A percentile compares a stretch with the other conserved stretches of the same genome.
phyloP scores from a whole-genome alignment of 176 grass and related monocot species.

The Chrysopogon serrulatus region DNA sequence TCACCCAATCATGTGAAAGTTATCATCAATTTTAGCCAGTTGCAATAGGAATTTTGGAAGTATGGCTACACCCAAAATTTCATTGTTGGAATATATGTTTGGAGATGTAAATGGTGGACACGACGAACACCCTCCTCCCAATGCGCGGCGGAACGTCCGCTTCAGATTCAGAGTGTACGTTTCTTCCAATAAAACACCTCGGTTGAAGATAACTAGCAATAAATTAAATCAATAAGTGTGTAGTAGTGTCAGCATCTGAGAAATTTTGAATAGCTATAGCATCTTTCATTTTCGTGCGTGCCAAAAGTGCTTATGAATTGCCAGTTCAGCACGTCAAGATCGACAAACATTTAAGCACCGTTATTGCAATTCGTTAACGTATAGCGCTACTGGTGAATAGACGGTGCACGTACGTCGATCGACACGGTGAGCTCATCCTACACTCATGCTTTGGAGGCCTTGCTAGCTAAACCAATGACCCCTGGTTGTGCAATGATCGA shows the following conservation, averaged over 20 bases:
- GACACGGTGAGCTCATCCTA: neutral
- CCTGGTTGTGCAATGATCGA: constrained; percentile 7
- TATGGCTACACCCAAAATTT: neutral
- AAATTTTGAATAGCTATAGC: neutral
- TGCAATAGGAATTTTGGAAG: neutral
- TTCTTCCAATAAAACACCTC: neutral
- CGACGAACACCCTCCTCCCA: neutral
- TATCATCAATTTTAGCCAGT: neutral
- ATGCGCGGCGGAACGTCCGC: neutral
- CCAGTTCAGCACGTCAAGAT: neutral
- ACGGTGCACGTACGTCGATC: neutral
- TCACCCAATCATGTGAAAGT: neutral
- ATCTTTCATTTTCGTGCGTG: neutral
- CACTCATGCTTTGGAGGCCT: neutral
- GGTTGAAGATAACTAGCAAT: neutral
- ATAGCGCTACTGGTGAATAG: neutral
- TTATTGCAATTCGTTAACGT: neutral
- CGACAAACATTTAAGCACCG: neutral
- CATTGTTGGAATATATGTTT: neutral
- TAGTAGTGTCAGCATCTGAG: constrained; percentile 4
- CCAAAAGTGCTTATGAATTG: neutral
- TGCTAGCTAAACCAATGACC: neutral
- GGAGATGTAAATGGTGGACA: neutral
- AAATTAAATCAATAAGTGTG: neutral
- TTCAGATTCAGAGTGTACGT: neutral